Percentiles rank a stretch among this genome's conserved stretches.
Evolutionary conservation across 495 filamentous ascomycete species (phyloP).

Genomic region (Friedmanniomyces simplex): DNA sequence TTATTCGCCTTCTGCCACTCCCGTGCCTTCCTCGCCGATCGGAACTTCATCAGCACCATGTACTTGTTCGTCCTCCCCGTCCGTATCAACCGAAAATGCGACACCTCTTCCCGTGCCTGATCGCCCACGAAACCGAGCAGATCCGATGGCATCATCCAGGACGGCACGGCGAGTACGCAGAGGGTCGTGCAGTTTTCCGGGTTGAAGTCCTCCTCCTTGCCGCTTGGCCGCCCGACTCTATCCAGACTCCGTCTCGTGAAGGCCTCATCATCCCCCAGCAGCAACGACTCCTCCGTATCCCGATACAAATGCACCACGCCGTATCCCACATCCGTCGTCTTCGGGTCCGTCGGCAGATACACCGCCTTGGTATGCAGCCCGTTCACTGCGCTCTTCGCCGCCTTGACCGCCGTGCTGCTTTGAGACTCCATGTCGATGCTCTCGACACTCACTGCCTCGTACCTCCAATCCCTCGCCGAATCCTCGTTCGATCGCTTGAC

Average conservation of each 20-base stretch:
- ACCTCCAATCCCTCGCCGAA: conserved; percentile 48
- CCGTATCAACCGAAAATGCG: conserved; percentile 91
- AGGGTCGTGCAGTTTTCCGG: conserved; percentile 74
- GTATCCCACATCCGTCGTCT: conserved; percentile 76
- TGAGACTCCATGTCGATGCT: conserved; percentile 54
- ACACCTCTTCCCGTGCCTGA: conserved; percentile 75
- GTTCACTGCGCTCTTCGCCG: conserved; percentile 29
- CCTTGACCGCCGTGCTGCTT: not conserved
- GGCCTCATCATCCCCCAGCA: conserved; percentile 34
- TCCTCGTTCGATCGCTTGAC: conserved; percentile 15
- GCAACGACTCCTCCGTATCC: conserved; percentile 65
- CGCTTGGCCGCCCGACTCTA: conserved; percentile 6
- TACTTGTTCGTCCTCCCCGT: conserved; percentile 83
- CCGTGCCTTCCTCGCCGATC: conserved; percentile 58
- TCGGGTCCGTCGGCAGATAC: conserved; percentile 62
- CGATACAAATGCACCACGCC: conserved; percentile 91
- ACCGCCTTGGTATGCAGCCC: conserved; percentile 63
- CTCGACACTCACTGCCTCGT: conserved; percentile 52
- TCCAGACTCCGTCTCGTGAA: conserved; percentile 11
- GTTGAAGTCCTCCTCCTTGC: conserved; percentile 24
- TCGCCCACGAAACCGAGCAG: conserved; percentile 90
- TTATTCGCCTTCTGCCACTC: conserved; percentile 83
- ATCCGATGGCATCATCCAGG: conserved; percentile 81
- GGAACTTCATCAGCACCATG: conserved; percentile 95
- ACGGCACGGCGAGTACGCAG: conserved; percentile 89